Evolutionary conservation across 768 basidiomycete species (phyloP), one percentile per base, ranked within the genome.

Genomic region (Tylopilus subfusipes): DNA sequence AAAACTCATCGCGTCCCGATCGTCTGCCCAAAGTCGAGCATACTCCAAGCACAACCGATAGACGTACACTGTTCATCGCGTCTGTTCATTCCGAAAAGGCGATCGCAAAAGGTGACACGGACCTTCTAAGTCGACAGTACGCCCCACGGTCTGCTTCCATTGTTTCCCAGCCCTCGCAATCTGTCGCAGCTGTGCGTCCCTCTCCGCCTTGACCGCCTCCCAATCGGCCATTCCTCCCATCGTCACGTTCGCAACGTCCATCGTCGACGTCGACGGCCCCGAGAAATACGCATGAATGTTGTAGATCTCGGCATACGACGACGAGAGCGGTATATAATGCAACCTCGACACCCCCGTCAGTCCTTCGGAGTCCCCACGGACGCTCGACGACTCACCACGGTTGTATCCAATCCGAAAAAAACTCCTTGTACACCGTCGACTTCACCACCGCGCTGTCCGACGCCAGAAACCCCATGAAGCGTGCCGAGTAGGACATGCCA

Each of bases 81-180:
- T 36, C 34, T 18, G 34, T 18, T 36, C 12, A 36, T 18, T 14
- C 18, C 16, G n/a, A n/a, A n/a, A 36, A 36, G 34, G 8, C 18
- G 34, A 8, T 36, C 5, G n/a, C n/a, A n/a, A 36, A 6, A 7
- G 16, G 18, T 34, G 49, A 47, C 30, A 74, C 83, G 58, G 57
- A 92, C 93, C 88, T 81, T 98, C 92, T 90, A 97, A 93, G 73
- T 98, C 96, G 52, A 86, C 77, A 52, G 80, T 84, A 47, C 96
- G 73, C 25, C 91, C 92, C 19, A 92, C 79, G 1, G 84, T 88
- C 63, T 82, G 80, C 70, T 89, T 93, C 96, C 96, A 98, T 54
- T 90, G 81, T 65, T 93, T 86, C n/a, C 96, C 95, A 2, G 93
- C 92, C 40, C 85, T 75, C 0, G 96, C 95, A 36, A 98, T 96